phyloP scores from a whole-genome alignment of 2,329 filamentous ascomycete genomes.

The Apiospora marii region DNA sequence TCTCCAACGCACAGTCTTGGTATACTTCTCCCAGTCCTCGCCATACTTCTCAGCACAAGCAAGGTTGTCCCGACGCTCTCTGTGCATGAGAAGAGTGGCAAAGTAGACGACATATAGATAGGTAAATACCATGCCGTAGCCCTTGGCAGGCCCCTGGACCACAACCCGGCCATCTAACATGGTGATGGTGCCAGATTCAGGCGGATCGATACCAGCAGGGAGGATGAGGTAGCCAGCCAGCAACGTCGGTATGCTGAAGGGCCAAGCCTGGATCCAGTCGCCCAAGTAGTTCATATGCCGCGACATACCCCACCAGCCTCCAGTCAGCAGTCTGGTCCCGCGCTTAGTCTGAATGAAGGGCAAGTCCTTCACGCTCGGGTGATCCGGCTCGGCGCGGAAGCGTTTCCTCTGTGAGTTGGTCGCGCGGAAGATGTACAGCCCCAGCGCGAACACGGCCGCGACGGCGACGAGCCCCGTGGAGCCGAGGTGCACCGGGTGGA shows the following conservation, averaged over 20 bases:
- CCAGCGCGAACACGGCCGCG: conserved; percentile 70
- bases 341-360: conserved; percentile 85
- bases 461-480: conserved; percentile 69
- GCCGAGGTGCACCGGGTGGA: conserved; percentile 83
- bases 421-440: conserved; percentile 89
- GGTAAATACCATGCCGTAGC: conserved; percentile 86
- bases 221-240: conserved; percentile 82
- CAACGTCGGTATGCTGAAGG: conserved; percentile 86
- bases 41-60: conserved; percentile 94
- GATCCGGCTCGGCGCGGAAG: conserved; percentile 86
- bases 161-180: conserved; percentile 69
- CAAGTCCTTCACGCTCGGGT: conserved; percentile 80
- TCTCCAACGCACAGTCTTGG: conserved; percentile 78
- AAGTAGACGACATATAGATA: conserved; percentile 98
- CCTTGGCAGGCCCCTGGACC: conserved; percentile 74
- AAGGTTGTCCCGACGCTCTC: conserved; percentile 86
- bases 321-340: conserved; percentile 81
- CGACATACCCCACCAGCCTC: conserved; percentile 92
- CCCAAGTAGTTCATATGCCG: conserved; percentile 96
- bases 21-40: conserved; percentile 90
- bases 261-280: conserved; percentile 94
- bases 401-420: conserved; percentile 94
- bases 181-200: conserved; percentile 59
- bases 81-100: conserved; percentile 83
- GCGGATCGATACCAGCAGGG: conserved; percentile 57